Evolutionary conservation across 352 stramenopile genomes (phyloP), one percentile per base, ranked within the genome.

Genomic region (Phytophthora fragariae): DNA sequence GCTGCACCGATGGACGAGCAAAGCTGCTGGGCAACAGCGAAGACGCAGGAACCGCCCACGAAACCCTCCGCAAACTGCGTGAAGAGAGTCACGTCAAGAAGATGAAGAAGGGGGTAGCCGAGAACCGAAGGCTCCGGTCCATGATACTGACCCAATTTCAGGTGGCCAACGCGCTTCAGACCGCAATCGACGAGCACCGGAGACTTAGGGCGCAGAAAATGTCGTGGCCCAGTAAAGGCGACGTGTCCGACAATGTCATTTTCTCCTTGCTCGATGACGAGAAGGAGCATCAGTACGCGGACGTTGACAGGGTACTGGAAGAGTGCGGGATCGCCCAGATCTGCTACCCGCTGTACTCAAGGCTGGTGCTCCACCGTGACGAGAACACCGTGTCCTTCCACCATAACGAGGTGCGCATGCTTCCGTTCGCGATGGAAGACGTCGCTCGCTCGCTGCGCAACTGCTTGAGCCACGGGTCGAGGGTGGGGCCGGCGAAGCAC

Each of bases 211-310:
- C 29, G 7, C 8, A 39, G 8, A 62, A 47, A 27, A 19, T 74
- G 2, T 44, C 68, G 7, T 74, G 68, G 60, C 68, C 60, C 2
- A 63, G 29, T 1, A 44, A 29, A 24, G 39, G 27, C 19, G 55
- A 24, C 17, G 29, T 60, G 3, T 70, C 67, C 5, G 39, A 74
- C 37, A 56, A 61, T n/a, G 17, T 70, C 0, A 27, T 70, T 1
- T 74, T 70, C 39, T 46, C 60, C 15, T 52, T 74, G 33, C 24
- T 74, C 39, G 68, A 74, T 7, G 60, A 74, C 10, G 61, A 70
- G 55, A 64, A 65, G 21, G 53, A 70, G 14, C 44, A 41, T 6
- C 53, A 70, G 44, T 53, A 58, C 9, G 31, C 63, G 19, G 33
- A 24, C 14, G 41, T 69, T 31, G 62, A 69, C 39, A 44, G 49